phyloP scores from a whole-genome alignment of 2,329 filamentous ascomycete genomes.

The Cytospora schulzeri region DNA sequence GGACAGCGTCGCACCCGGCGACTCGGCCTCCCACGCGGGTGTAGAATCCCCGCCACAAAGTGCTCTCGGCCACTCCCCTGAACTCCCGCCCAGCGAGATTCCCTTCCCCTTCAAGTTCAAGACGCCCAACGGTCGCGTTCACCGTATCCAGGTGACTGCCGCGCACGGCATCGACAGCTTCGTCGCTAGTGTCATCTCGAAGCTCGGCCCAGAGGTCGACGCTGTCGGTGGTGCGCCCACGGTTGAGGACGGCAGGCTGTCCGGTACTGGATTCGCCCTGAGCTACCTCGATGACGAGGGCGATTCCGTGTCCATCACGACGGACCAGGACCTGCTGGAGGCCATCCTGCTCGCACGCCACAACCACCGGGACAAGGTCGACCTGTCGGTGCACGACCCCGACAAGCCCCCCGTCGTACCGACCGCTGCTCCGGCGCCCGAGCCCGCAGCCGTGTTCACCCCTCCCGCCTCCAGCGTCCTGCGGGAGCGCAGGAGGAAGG shows the following conservation, averaged over 20 bases:
- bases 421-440: constrained; percentile 50
- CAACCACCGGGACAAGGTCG: constrained; percentile 84
- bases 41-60: constrained; percentile 76
- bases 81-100: constrained; percentile 66
- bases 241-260: constrained; percentile 78
- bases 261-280: constrained; percentile 79
- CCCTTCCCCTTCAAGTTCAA: constrained; percentile 99
- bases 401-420: constrained; percentile 79
- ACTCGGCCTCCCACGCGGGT: constrained; percentile 92
- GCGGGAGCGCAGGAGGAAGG: constrained; percentile 52
- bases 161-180: constrained; percentile 80
- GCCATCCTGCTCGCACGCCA: constrained; percentile 83
- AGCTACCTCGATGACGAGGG: constrained; percentile 98
- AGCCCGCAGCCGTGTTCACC: constrained; percentile 43
- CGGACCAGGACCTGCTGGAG: constrained; percentile 88
- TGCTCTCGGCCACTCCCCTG: constrained; percentile 49
- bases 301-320: constrained; percentile 95
- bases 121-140: constrained; percentile 90
- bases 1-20: constrained; percentile 87
- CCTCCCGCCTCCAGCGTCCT: constrained; percentile 52
- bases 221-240: constrained; percentile 78
- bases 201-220: constrained; percentile 83
- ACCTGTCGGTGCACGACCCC: constrained; percentile 94
- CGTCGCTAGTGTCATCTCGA: constrained; percentile 74
- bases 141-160: constrained; percentile 83